Evolutionary conservation across 2,329 filamentous ascomycete species (phyloP).

Genomic region (Phyllosticta citriasiana): DNA sequence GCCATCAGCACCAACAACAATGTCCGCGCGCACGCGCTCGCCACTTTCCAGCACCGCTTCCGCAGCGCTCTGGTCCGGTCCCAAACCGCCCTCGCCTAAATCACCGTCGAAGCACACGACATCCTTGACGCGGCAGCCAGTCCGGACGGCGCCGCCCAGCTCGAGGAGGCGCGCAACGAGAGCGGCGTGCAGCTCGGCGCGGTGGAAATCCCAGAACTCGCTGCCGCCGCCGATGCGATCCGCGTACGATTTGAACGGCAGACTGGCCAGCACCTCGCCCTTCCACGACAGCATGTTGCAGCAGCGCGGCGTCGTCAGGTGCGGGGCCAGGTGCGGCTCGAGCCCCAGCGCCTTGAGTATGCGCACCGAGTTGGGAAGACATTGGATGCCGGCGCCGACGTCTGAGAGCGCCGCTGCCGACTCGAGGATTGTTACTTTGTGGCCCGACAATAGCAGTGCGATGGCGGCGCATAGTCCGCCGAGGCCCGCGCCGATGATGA

Average conservation of each 20-base stretch:
- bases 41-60: slow-evolving; percentile 33
- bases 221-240: slow-evolving; percentile 30
- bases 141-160: slow-evolving; percentile 38
- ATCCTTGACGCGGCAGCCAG: slow-evolving; percentile 34
- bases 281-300: slow-evolving; percentile 46
- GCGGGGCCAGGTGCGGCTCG: slow-evolving; percentile 30
- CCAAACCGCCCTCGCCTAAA: slow-evolving; percentile 17
- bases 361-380: slow-evolving; percentile 39
- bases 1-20: slow-evolving; percentile 41
- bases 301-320: slow-evolving; percentile 32
- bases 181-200: slow-evolving; percentile 41
- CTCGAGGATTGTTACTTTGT: slow-evolving; percentile 40
- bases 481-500: slow-evolving; percentile 47
- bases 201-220: slow-evolving; percentile 47
- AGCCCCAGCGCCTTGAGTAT: slow-evolving; percentile 43
- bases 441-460: slow-evolving; percentile 35
- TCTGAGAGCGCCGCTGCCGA: slow-evolving; percentile 38
- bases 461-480: slow-evolving; percentile 45
- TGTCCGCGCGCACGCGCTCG: slow-evolving; percentile 20
- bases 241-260: slow-evolving; percentile 39
- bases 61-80: slow-evolving; percentile 23
- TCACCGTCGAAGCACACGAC: slow-evolving; percentile 31
- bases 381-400: slow-evolving; percentile 43
- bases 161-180: slow-evolving; percentile 39
- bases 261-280: slow-evolving; percentile 37